phyloP scores from a whole-genome alignment of 768 basidiomycete species.

The Mrakia blollopis region DNA sequence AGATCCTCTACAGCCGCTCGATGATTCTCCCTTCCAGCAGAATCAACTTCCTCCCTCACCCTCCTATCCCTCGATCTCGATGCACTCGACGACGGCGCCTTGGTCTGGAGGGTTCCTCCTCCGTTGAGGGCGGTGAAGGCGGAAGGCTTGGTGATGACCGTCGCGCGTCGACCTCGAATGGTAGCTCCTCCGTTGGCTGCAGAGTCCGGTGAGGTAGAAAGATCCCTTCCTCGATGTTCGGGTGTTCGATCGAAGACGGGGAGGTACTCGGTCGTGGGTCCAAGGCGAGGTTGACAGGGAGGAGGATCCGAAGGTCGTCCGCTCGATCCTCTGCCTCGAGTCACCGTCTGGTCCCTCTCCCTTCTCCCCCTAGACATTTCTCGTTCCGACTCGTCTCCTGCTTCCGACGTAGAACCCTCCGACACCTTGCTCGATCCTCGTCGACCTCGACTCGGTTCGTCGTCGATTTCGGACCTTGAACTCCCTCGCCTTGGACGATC shows the following conservation, averaged over 20 bases:
- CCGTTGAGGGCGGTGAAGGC: constrained; percentile 21
- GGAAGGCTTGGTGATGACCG: constrained; percentile 18
- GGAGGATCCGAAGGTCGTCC: not conserved
- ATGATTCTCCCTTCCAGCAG: not conserved
- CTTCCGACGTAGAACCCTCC: not conserved
- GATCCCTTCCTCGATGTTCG: constrained; percentile 1
- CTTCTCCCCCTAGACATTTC: constrained; percentile 12
- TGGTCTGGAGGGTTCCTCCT: constrained; percentile 12
- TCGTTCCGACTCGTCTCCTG: constrained; percentile 5
- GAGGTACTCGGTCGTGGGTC: constrained; percentile 4
- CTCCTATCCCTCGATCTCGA: constrained; percentile 9
- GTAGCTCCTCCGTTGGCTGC: not conserved
- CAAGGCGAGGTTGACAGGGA: not conserved
- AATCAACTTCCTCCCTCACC: not conserved
- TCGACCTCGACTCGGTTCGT: constrained; percentile 8
- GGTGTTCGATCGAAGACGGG: constrained; percentile 17
- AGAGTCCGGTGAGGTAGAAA: constrained; percentile 6
- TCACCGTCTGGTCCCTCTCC: constrained; percentile 13
- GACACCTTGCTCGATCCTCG: constrained; percentile 6
- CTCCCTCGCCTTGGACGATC: constrained; percentile 6
- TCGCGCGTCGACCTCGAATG: constrained; percentile 24
- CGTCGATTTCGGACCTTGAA: constrained; percentile 10
- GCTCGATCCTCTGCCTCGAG: constrained; percentile 5
- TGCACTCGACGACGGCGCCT: not conserved
- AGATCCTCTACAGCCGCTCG: not conserved